Conservation (phyloP, 345 rosid species). For the Syzygium oleosum region DNA sequence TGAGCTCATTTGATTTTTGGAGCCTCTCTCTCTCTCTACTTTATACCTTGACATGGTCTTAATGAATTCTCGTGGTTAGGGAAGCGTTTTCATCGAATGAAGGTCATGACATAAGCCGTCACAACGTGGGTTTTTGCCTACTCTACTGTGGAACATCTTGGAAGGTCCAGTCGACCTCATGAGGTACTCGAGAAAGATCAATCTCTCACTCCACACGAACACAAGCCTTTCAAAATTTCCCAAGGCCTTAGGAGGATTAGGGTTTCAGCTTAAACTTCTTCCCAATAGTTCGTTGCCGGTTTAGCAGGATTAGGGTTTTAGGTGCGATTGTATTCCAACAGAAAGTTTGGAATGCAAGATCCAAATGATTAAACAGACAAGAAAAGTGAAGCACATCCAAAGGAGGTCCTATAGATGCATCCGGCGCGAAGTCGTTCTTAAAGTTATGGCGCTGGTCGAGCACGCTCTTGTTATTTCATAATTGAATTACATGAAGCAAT, state of each 20-base stretch:
- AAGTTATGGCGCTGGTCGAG: background rate
- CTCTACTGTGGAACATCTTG: background rate
- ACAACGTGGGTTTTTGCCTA: background rate
- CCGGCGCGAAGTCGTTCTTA: background rate
- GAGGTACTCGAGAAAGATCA: background rate
- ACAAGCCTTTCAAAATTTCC: background rate
- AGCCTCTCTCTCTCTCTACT: background rate
- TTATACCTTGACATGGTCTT: background rate
- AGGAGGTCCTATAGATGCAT: background rate
- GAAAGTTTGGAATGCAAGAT: background rate
- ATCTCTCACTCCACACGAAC: background rate
- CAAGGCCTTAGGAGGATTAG: background rate
- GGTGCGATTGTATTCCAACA: background rate
- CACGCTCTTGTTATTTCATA: background rate
- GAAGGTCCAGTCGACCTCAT: background rate
- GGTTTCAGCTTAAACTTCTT: background rate
- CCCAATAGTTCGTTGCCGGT: background rate
- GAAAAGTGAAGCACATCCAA: background rate
- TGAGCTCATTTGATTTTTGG: background rate
- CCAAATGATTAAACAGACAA: background rate
- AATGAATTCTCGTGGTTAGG: background rate
- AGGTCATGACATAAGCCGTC: background rate
- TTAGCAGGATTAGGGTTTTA: background rate
- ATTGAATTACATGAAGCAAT: background rate
- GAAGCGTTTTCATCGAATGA: background rate